Conservation (phyloP, 225 moss, liverwort and hornwort genomes). For the Antitrichia curtipendula region DNA sequence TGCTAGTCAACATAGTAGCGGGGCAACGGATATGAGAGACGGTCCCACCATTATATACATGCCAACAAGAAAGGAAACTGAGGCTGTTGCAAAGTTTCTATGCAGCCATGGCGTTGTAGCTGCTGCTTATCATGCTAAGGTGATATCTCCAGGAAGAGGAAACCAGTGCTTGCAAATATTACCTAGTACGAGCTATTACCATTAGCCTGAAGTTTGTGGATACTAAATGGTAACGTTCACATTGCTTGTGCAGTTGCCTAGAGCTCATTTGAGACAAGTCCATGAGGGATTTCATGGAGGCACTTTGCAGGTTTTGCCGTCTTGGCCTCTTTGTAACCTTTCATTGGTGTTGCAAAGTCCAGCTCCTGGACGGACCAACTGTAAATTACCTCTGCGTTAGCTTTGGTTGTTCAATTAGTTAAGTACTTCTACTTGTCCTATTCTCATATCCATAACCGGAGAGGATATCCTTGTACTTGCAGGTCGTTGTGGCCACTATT, state of each 20-base stretch:
- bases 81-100: conserved; percentile 53
- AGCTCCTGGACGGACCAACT: not conserved
- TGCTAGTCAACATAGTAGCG: not conserved
- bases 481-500: conserved; percentile 79
- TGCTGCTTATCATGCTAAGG: conserved; percentile 78
- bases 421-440: not conserved
- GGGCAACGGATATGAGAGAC: conserved; percentile 8
- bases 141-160: not conserved
- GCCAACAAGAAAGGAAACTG: conserved; percentile 78
- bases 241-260: conserved; percentile 44
- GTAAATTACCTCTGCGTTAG: not conserved
- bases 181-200: not conserved
- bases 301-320: conserved; percentile 37
- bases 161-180: not conserved
- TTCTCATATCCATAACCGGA: not conserved
- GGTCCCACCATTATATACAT: conserved; percentile 64
- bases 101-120: conserved; percentile 51
- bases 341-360: not conserved
- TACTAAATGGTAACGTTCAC: not conserved
- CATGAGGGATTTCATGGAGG: conserved; percentile 62
- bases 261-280: conserved; percentile 49
- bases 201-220: not conserved
- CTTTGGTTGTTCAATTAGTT: not conserved
- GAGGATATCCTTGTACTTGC: not conserved
- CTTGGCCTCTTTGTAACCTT: not conserved